Evolutionary conservation across 1,139 yeast genomes (phyloP).

Genomic region (Taphrina communis): DNA sequence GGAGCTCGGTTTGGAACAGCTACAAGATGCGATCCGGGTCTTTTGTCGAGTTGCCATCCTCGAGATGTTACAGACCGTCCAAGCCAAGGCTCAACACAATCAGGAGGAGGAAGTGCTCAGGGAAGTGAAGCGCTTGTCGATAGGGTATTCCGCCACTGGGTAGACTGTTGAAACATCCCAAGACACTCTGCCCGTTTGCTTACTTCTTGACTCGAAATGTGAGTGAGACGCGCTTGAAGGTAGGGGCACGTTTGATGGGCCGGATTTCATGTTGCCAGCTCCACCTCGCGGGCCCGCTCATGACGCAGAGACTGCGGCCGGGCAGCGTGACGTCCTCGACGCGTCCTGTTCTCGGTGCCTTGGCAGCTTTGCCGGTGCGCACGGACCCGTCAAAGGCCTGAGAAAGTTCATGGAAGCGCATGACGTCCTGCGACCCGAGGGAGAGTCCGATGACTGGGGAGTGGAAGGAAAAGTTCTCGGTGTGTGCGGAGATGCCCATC

Average conservation of each 20-base stretch:
- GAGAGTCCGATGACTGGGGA: slow-evolving; percentile 25
- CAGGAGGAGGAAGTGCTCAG: not conserved
- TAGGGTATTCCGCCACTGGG: not conserved
- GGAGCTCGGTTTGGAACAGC: slow-evolving; percentile 16
- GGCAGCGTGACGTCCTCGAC: slow-evolving; percentile 15
- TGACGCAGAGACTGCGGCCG: slow-evolving; percentile 28
- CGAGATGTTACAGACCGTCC: slow-evolving; percentile 16
- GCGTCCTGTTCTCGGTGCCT: slow-evolving; percentile 25
- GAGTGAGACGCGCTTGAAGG: slow-evolving; percentile 26
- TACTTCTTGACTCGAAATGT: slow-evolving; percentile 22
- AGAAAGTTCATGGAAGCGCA: slow-evolving; percentile 16
- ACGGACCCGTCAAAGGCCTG: slow-evolving; percentile 22
- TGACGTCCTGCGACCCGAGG: slow-evolving; percentile 19
- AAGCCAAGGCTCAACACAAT: not conserved
- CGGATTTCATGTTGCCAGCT: slow-evolving; percentile 26
- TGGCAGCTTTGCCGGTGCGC: slow-evolving; percentile 22
- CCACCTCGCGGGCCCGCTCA: slow-evolving; percentile 18
- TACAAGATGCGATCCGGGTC: slow-evolving; percentile 6
- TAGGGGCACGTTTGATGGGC: not conserved
- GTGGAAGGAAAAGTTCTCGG: slow-evolving; percentile 31
- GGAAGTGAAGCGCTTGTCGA: slow-evolving; percentile 6
- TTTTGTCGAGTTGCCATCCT: slow-evolving; percentile 29
- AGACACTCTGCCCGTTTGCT: not conserved
- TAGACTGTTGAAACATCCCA: not conserved
- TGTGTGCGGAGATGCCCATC: slow-evolving; percentile 29